Percentiles rank a stretch among this genome's conserved stretches.
These are phyloP conservation scores for Polyporus arcularius DNA, from an alignment of 768 basidiomycete genomes.

Conservation along the genomic window DNA sequence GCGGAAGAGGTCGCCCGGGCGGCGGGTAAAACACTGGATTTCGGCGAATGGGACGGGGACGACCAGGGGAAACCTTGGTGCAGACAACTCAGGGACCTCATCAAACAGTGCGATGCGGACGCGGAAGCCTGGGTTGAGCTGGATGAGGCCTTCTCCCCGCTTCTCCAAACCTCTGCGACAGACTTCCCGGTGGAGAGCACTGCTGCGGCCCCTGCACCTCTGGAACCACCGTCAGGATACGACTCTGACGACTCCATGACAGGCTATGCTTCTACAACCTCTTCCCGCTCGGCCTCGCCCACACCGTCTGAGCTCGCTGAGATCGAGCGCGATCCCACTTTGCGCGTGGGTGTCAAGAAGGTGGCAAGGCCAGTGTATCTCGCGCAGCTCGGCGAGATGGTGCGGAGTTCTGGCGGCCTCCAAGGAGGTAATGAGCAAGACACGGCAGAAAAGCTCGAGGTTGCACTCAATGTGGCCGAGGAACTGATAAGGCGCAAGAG, in stretches of 20 bases:
- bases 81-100: slow-evolving; percentile 55
- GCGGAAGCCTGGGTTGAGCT: slow-evolving; percentile 28
- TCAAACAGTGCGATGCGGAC: slow-evolving; percentile 54
- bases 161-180: too few species aligned
- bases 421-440: slow-evolving; percentile 56
- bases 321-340: slow-evolving; percentile 82
- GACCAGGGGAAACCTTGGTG: slow-evolving; percentile 68
- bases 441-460: slow-evolving; percentile 76
- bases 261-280: slow-evolving; percentile 73
- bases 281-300: slow-evolving; percentile 76
- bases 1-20: slow-evolving; percentile 77
- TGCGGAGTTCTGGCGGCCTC: slow-evolving; percentile 60
- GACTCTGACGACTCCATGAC: slow-evolving; percentile 84
- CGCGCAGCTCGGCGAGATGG: slow-evolving; percentile 74
- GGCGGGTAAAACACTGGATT: slow-evolving; percentile 67
- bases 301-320: slow-evolving; percentile 80
- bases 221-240: slow-evolving; percentile 34
- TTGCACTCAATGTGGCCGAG: slow-evolving; percentile 80
- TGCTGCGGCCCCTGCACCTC: too few species aligned
- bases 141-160: slow-evolving; percentile 17
- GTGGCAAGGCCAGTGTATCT: slow-evolving; percentile 87
- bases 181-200: too few species aligned
- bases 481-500: slow-evolving; percentile 82
- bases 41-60: slow-evolving; percentile 83
- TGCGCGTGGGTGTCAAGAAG: slow-evolving; percentile 70